A percentile compares a stretch with the other conserved stretches of the same genome.
Evolutionary conservation across 31 red algal species (phyloP).

Genomic region (Asparagopsis taxiformis): DNA sequence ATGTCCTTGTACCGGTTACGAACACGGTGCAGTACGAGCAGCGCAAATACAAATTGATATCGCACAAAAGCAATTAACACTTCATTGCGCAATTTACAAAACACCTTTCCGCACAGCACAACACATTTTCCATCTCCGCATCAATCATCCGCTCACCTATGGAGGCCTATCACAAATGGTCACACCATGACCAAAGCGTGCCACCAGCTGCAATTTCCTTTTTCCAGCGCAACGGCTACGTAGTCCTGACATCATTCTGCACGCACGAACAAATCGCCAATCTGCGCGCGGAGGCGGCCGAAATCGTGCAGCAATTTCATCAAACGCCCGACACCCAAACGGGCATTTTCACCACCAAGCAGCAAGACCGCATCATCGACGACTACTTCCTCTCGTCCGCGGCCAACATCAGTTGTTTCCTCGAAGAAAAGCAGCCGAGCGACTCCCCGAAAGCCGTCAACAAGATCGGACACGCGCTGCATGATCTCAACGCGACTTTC

Average conservation of each 20-base stretch:
- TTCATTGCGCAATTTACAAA: too few species aligned
- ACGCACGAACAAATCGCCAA: not conserved
- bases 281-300: conserved; percentile 14
- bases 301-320: conserved; percentile 15
- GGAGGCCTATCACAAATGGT: conserved; percentile 32
- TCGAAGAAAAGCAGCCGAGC: conserved; percentile 33
- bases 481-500: conserved; percentile 68
- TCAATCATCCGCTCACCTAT: not conserved
- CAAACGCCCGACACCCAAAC: not conserved
- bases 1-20: too few species aligned
- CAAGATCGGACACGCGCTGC: conserved; percentile 91
- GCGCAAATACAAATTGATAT: too few species aligned
- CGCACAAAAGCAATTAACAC: too few species aligned
- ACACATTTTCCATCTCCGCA: not conserved
- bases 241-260: conserved; percentile 22
- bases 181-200: not conserved
- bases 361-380: conserved; percentile 29
- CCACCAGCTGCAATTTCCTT: not conserved
- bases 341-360: conserved; percentile 41
- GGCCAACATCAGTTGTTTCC: conserved; percentile 37
- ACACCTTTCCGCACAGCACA: not conserved
- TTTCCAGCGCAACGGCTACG: conserved; percentile 46
- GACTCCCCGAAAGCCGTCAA: conserved; percentile 53
- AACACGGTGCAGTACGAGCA: too few species aligned
- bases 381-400: conserved; percentile 67